Base-by-base conservation (phyloP, 768 basidiomycete species). In the Leccinum arenicola region DNA sequence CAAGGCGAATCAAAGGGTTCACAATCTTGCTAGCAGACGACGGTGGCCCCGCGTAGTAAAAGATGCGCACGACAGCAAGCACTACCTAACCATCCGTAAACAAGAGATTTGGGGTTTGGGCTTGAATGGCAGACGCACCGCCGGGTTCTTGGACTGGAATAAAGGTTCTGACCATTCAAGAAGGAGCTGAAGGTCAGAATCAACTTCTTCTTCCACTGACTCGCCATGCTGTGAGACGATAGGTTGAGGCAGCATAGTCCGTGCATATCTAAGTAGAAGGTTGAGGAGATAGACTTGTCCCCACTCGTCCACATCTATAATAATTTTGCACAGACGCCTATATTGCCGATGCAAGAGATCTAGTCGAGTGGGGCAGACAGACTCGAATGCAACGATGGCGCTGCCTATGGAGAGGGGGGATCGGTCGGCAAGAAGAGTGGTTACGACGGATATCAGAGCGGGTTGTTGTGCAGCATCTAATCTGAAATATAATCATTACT, bases 281-380 rank as follows among this genome's bases (percentile, higher is more conserved):
- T 87, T 82, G 60, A 96, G 78, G 19, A 94, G 73, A 50, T 87
- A 84, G 6, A 89, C 84, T 72, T 98, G 97, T 0, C 94, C 95
- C 97, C 97, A 99, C 71, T 97, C 96, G 66, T 99, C 97, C 4
- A 89, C 87, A 66, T 99, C 95, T 35, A 93, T 81, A 3, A 98
- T 76, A n/a, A 90, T 77, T 47, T 82, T 80, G 69, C 94, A 97
- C 31, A 95, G 77, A 27, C 91, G 84, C 23, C 95, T 81, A 66
- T 91, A 99, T 64, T 97, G 91, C 17, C 82, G 81, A 67, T 99
- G 97, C 2, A 99, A 74, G 12, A 97, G 84, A 67, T 96, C 93
- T 12, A 95, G 81, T 49, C 89, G 82, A 0, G 89, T 87, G 0
- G 94, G 92, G 68, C 92, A 95, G n/a, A 98, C 83, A 0, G 84